Evolutionary conservation across 164 flowering plant genomes (phyloP).

Genomic region (Litsea cubeba): DNA sequence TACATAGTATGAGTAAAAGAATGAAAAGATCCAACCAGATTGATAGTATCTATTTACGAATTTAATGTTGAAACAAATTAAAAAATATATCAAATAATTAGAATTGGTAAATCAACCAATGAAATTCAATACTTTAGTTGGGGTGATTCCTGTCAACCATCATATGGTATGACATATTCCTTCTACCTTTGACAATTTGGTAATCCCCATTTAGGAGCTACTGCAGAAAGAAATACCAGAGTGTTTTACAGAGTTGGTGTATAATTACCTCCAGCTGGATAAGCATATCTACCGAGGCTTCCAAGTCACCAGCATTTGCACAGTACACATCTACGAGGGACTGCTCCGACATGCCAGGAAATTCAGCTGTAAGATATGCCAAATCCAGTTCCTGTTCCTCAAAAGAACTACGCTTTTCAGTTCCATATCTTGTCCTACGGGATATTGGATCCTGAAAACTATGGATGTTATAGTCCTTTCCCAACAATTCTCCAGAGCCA

Average conservation of each 20-base stretch:
- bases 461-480: neutral
- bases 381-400: constrained; percentile 5
- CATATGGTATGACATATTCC: no score
- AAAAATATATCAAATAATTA: no score
- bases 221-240: neutral
- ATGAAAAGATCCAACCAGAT: neutral
- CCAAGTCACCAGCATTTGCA: constrained; percentile 16
- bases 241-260: neutral
- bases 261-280: constrained; percentile 15
- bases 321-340: constrained; percentile 14
- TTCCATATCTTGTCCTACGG: neutral
- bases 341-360: constrained; percentile 11
- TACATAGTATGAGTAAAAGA: neutral
- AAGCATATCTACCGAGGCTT: constrained; percentile 12
- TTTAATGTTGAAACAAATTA: neutral
- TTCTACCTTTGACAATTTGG: neutral
- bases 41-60: neutral
- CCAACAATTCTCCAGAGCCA: neutral
- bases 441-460: neutral
- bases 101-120: neutral
- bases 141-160: neutral
- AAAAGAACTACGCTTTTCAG: neutral
- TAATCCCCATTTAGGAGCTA: no score
- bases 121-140: neutral
- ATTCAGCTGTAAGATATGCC: constrained; percentile 4